phyloP scores from a whole-genome alignment of 495 filamentous ascomycete species.

The Jackrogersella multiformis region DNA sequence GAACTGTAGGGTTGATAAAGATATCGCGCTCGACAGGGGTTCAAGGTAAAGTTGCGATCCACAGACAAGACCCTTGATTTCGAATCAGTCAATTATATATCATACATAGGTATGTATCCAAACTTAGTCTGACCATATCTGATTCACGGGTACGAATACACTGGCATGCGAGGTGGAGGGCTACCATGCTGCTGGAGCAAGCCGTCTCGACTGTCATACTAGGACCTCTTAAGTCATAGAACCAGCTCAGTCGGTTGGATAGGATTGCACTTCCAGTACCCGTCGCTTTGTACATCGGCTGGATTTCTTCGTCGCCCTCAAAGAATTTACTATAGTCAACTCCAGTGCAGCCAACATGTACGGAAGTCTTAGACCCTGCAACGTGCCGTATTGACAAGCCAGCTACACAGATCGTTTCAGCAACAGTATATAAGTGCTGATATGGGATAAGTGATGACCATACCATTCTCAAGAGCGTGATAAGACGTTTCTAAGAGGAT shows the following conservation, averaged over 20 bases:
- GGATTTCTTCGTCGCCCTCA: not conserved
- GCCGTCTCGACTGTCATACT: slow-evolving; percentile 42
- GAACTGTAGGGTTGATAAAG: slow-evolving; percentile 36
- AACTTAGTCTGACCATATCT: not conserved
- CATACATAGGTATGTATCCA: not conserved
- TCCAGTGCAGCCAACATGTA: too few relatives aligned
- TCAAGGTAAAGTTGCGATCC: too few relatives aligned
- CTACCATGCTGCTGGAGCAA: slow-evolving; percentile 41
- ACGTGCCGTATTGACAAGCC: not conserved
- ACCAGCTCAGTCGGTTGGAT: slow-evolving; percentile 57
- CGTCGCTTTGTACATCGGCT: slow-evolving; percentile 35
- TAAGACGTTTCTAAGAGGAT: not conserved
- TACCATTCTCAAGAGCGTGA: slow-evolving; percentile 5
- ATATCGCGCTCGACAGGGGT: too few relatives aligned
- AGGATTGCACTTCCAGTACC: slow-evolving; percentile 56
- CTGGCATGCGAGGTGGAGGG: slow-evolving; percentile 35
- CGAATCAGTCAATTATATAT: too few relatives aligned
- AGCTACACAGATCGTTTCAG: too few relatives aligned
- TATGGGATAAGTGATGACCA: not conserved
- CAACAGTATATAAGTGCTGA: not conserved
- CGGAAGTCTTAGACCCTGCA: too few relatives aligned
- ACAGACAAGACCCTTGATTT: too few relatives aligned
- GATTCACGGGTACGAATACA: not conserved
- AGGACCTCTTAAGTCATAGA: slow-evolving; percentile 55
- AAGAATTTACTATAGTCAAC: too few relatives aligned